phyloP scores from a whole-genome alignment of 345 rosid genomes.

The Firmiana major region DNA sequence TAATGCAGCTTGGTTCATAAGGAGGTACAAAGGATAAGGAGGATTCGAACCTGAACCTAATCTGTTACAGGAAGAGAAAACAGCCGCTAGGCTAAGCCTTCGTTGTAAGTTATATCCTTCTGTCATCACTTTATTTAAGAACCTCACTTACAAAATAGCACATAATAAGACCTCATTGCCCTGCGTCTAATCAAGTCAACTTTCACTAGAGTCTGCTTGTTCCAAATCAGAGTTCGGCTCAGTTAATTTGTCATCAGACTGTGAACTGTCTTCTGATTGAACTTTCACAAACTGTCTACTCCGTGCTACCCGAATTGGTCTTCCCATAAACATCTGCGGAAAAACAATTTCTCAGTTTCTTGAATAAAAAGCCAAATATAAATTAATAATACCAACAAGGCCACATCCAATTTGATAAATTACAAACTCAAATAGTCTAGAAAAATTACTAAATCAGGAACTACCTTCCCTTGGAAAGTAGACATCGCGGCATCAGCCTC shows the following conservation, averaged over 20 bases:
- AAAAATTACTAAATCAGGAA: neutral
- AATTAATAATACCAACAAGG: neutral
- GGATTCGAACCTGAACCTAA: too few relatives aligned
- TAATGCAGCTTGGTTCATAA: too few relatives aligned
- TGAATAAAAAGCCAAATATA: neutral
- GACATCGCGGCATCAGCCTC: constrained; percentile 62
- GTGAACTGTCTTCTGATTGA: constrained; percentile 39
- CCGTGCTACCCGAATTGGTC: constrained; percentile 60
- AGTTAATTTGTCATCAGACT: constrained; percentile 35
- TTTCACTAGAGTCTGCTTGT: constrained; percentile 17
- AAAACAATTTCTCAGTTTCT: neutral
- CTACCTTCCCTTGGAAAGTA: constrained; percentile 69
- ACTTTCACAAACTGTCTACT: constrained; percentile 71
- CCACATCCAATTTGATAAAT: neutral
- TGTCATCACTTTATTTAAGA: constrained; percentile 11
- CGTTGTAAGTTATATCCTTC: constrained; percentile 10
- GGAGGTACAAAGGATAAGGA: too few relatives aligned
- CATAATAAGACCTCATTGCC: constrained; percentile 13
- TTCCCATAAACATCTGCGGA: constrained; percentile 60
- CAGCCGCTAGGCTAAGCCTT: too few relatives aligned
- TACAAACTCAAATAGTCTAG: constrained; percentile 9
- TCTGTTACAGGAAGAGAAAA: too few relatives aligned
- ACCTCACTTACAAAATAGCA: constrained; percentile 20
- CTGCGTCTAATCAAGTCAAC: constrained; percentile 17
- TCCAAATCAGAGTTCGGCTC: constrained; percentile 31